Conservation (phyloP, 805 yeast species). For the Wickerhamiella alocasiicola region DNA sequence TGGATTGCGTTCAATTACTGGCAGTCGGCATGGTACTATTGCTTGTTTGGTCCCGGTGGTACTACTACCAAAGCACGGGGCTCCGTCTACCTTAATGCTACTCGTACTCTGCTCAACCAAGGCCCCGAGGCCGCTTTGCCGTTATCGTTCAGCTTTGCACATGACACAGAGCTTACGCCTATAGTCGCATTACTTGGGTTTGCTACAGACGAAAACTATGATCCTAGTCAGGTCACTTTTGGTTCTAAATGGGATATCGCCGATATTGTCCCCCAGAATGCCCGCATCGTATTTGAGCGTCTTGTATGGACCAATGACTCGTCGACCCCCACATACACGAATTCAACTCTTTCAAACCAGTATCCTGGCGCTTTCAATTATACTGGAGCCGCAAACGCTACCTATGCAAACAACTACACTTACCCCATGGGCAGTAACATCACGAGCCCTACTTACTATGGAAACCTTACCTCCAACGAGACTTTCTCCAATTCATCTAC, state of each 20-base stretch:
- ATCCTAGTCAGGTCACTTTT: conserved; percentile 33
- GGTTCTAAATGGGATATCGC: conserved; percentile 36
- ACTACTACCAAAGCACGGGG: conserved; percentile 28
- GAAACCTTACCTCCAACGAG: conserved; percentile 6
- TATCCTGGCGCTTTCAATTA: conserved; percentile 20
- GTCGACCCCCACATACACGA: conserved; percentile 6
- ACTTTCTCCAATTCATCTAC: conserved; percentile 1
- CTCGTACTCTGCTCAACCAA: conserved; percentile 34
- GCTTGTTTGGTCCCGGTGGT: conserved; percentile 25
- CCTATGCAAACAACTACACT: conserved; percentile 13
- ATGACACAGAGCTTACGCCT: conserved; percentile 45
- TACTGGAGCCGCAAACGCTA: conserved; percentile 16
- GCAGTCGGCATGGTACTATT: conserved; percentile 21
- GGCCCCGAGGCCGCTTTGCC: conserved; percentile 28
- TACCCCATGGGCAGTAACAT: conserved; percentile 12
- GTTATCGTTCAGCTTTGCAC: conserved; percentile 39
- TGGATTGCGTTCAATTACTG: conserved; percentile 22
- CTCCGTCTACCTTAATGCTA: conserved; percentile 37
- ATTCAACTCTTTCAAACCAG: conserved; percentile 4
- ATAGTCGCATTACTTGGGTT: conserved; percentile 39
- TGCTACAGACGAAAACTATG: conserved; percentile 30
- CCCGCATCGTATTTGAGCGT: conserved; percentile 26
- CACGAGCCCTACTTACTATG: conserved; percentile 1
- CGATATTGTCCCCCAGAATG: conserved; percentile 28
- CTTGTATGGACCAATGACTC: conserved; percentile 24